Evolutionary conservation across 2,329 filamentous ascomycete genomes (phyloP).

Genomic region (Cytospora leucostoma): DNA sequence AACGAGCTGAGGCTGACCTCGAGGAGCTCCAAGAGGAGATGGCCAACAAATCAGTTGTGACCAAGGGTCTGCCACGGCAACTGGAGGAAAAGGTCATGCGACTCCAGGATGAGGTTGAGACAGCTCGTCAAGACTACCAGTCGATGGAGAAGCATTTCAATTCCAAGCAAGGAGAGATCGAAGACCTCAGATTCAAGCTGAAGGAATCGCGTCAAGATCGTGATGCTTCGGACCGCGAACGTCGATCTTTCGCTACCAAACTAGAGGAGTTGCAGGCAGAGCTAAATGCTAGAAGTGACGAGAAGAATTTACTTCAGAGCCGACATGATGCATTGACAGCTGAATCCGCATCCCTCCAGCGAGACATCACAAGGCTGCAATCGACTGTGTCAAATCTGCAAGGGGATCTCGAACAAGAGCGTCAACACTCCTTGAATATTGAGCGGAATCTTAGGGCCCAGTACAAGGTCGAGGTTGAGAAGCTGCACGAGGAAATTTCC

Average conservation of each 20-base stretch:
- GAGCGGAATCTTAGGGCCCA: conserved; percentile 61
- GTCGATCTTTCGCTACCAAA: conserved; percentile 47
- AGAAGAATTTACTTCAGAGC: conserved; percentile 69
- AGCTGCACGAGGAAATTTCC: conserved; percentile 60
- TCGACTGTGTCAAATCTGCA: conserved; percentile 51
- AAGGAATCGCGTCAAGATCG: conserved; percentile 48
- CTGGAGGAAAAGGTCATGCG: conserved; percentile 70
- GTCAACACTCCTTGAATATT: conserved; percentile 58
- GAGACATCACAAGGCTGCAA: conserved; percentile 57
- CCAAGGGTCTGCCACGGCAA: conserved; percentile 73
- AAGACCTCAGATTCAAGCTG: conserved; percentile 46
- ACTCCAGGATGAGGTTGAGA: conserved; percentile 66
- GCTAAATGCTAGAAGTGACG: conserved; percentile 58
- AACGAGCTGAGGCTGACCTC: conserved; percentile 59
- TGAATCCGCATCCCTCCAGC: conserved; percentile 68
- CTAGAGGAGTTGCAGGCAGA: conserved; percentile 61
- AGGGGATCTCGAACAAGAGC: conserved; percentile 53
- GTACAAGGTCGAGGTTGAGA: conserved; percentile 56
- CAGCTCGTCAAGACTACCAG: conserved; percentile 50
- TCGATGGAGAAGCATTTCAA: conserved; percentile 54
- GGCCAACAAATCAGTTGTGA: conserved; percentile 75
- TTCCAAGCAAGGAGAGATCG: conserved; percentile 49
- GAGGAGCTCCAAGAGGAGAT: conserved; percentile 74
- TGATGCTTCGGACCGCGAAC: conserved; percentile 41
- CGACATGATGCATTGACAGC: conserved; percentile 67